These are phyloP conservation scores for Sindora glabra DNA, from an alignment of 306 rosid species.

Conservation along the genomic window DNA sequence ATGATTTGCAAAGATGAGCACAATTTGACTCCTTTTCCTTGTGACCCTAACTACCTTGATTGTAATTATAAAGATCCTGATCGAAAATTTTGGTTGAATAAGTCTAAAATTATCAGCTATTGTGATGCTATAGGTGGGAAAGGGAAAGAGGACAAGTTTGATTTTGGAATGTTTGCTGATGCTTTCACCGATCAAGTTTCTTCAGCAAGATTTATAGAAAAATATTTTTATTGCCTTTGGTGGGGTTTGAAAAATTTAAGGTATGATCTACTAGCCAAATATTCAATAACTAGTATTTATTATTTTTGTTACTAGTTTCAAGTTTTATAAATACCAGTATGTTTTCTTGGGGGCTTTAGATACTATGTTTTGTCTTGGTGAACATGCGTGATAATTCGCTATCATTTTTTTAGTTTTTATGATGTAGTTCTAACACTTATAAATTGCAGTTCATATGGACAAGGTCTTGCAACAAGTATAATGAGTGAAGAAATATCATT, in stretches of 20 bases:
- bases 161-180: slow-evolving; percentile 76
- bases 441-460: slow-evolving; percentile 76
- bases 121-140: slow-evolving; percentile 63
- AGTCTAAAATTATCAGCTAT: slow-evolving; percentile 27
- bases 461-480: slow-evolving; percentile 46
- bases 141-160: slow-evolving; percentile 36
- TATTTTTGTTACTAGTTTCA: too few relatives aligned
- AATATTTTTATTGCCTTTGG: slow-evolving; percentile 90
- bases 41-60: slow-evolving; percentile 46
- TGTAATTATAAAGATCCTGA: slow-evolving; percentile 26
- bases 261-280: slow-evolving; percentile 20
- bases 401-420: not conserved
- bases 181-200: slow-evolving; percentile 69
- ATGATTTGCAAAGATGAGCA: slow-evolving; percentile 39
- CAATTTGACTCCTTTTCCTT: slow-evolving; percentile 69
- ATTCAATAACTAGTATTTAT: too few relatives aligned
- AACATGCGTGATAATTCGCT: too few relatives aligned
- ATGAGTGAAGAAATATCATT: slow-evolving; percentile 46
- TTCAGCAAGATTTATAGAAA: slow-evolving; percentile 39
- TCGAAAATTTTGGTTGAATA: slow-evolving; percentile 43
- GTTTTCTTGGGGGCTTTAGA: too few relatives aligned
- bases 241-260: slow-evolving; percentile 81
- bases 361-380: too few relatives aligned
- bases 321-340: not conserved
- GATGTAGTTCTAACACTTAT: not conserved